phyloP scores from a whole-genome alignment of 2,329 filamentous ascomycete genomes.

The Arthrobotrys conoides region DNA sequence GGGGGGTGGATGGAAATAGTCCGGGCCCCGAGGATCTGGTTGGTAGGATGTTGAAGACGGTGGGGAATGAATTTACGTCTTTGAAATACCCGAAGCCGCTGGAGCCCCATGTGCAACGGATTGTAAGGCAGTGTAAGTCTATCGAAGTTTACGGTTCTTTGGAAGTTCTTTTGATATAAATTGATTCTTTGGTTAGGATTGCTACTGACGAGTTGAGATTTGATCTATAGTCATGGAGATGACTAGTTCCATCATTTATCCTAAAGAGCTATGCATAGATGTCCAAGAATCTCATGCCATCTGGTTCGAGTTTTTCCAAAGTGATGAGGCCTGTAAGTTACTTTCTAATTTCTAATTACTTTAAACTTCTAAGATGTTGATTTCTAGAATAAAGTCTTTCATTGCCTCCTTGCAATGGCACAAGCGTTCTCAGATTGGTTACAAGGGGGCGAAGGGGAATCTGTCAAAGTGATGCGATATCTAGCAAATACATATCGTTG shows the following conservation, averaged over 20 bases:
- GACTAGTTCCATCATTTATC: constrained; percentile 37
- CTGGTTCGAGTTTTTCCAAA: constrained; percentile 48
- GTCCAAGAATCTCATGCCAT: constrained; percentile 20
- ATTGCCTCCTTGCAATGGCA: constrained; percentile 51
- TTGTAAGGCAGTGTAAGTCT: constrained; percentile 32
- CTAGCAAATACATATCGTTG: constrained; percentile 48
- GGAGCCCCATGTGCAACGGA: constrained; percentile 30
- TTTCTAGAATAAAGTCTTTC: constrained; percentile 30
- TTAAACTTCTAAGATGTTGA: background rate
- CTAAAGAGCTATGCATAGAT: constrained; percentile 35
- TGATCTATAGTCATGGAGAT: constrained; percentile 34
- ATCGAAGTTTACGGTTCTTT: background rate
- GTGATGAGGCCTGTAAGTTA: constrained; percentile 51
- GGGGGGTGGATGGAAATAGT: background rate
- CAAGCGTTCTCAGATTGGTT: constrained; percentile 32
- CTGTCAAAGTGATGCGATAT: constrained; percentile 29
- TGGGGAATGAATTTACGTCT: constrained; percentile 37
- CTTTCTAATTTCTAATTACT: background rate
- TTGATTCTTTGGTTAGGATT: no score
- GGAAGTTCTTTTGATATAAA: no score
- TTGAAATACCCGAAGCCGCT: constrained; percentile 28
- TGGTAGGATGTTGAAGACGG: constrained; percentile 6
- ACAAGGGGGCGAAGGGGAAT: constrained; percentile 19
- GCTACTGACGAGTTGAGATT: no score
- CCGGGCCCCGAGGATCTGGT: background rate